Conservation (phyloP, 2,329 filamentous ascomycete species). For the Diaporthe vexans region DNA sequence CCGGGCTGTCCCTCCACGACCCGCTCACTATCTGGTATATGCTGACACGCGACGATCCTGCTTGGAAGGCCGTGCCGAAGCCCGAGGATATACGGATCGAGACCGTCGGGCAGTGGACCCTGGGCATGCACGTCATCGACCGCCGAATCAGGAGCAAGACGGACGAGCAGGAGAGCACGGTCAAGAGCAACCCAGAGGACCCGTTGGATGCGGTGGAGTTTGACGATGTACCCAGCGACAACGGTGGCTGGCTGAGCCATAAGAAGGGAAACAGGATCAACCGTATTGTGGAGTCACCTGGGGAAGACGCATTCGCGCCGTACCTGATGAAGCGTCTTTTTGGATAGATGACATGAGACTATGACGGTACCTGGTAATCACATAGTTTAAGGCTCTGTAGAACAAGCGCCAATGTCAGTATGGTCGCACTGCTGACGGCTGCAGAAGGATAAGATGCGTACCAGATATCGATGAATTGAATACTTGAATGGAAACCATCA, state of each 20-base stretch:
- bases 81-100: conserved; percentile 91
- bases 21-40: conserved; percentile 86
- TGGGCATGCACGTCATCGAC: conserved; percentile 91
- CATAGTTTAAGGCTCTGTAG: not conserved
- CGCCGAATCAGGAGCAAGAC: conserved; percentile 71
- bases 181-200: conserved; percentile 55
- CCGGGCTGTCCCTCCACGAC: conserved; percentile 80
- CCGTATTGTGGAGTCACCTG: conserved; percentile 79
- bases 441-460: conserved; percentile 1
- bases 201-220: conserved; percentile 62
- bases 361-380: not conserved
- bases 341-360: conserved; percentile 50
- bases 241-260: conserved; percentile 79
- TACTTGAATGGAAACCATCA: not conserved
- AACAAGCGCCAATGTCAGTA: not conserved
- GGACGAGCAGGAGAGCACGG: conserved; percentile 50
- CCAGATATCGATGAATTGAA: conserved; percentile 8
- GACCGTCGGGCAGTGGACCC: conserved; percentile 92
- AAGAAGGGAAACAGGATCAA: conserved; percentile 84
- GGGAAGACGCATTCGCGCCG: conserved; percentile 74
- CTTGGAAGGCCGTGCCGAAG: conserved; percentile 69
- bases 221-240: conserved; percentile 77
- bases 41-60: conserved; percentile 70
- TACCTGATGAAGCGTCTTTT: conserved; percentile 78
- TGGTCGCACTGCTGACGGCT: not conserved